phyloP scores from a whole-genome alignment of 2,329 filamentous ascomycete genomes.

The Fusarium tanahbumbuense region DNA sequence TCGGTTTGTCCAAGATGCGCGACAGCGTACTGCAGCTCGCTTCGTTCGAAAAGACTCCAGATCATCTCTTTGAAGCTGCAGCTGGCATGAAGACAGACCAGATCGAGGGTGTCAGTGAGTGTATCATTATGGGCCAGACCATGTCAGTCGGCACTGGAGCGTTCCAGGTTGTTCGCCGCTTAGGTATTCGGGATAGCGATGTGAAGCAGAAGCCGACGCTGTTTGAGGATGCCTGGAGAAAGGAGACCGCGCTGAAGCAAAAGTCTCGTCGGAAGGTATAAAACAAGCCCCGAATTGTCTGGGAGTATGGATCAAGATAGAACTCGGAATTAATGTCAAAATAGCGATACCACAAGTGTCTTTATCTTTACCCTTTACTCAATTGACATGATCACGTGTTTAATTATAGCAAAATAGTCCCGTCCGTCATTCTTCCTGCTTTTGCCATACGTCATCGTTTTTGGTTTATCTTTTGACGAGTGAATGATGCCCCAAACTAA shows the following conservation, averaged over 20 bases:
- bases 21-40: slow-evolving; percentile 94
- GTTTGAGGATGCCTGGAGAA: slow-evolving; percentile 77
- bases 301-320: not conserved
- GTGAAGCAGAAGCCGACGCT: slow-evolving; percentile 69
- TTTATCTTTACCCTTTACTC: not conserved
- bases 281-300: not conserved
- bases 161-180: slow-evolving; percentile 84
- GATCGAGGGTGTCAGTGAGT: slow-evolving; percentile 94
- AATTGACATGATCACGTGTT: not conserved
- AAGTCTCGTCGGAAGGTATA: slow-evolving; percentile 35
- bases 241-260: slow-evolving; percentile 41
- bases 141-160: slow-evolving; percentile 92
- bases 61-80: slow-evolving; percentile 95
- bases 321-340: slow-evolving; percentile 7
- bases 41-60: slow-evolving; percentile 97
- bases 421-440: slow-evolving; percentile 4
- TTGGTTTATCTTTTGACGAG: not conserved
- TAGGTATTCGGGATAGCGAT: slow-evolving; percentile 73
- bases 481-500: slow-evolving; percentile 7
- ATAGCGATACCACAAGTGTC: slow-evolving; percentile 28
- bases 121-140: slow-evolving; percentile 98
- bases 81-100: slow-evolving; percentile 90
- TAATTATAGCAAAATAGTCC: not conserved
- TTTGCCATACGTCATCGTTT: slow-evolving; percentile 17
- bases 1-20: slow-evolving; percentile 95